Evolutionary conservation across 2,329 filamentous ascomycete genomes (phyloP), one percentile per base, ranked within the genome.

Genomic region (Fusarium burgessii): DNA sequence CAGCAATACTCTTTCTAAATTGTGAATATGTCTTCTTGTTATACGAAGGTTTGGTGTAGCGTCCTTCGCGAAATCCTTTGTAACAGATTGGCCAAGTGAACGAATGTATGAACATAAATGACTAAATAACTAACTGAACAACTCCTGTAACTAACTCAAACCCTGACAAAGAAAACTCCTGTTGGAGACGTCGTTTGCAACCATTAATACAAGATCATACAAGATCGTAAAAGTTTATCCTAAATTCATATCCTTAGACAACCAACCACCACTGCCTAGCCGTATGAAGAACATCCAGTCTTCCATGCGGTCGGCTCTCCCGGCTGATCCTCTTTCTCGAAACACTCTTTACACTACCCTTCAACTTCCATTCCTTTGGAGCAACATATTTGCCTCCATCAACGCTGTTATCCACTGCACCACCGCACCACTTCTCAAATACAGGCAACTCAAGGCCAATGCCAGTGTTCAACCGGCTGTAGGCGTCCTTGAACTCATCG

Each of bases 371-470:
- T 6, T 73, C 69, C 27, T 18, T 56, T 0, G 54, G 69, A 7
- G 63, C 43, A 12, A 68, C 15, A 36, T 76, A 76, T 35, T 66
- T 76, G 7, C 72, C 72, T 18, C 69, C 71, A 18, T 62, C 60
- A 3, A 67, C 38, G 2, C 33, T 66, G 54, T 74, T 73, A 25
- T 75, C 69, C 9, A 47, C 61, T 3, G 52, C 43, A n/a, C 50
- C 49, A 25, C 46, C 62, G 15, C 47, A 63, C 74, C 74, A 76
- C 43, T 75, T 71, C 13, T 76, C 71, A 35, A 76, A 76, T 0
- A 50, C 50, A 7, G 74, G 72, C 9, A 73, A 33, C 1, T 65
- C 60, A 5, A 76, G 59, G 12, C 66, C 56, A 18, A 76, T 40
- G 3, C 58, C 55, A 6, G 36, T 66, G 50, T 68, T 73, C 15